Conservation (phyloP, 2,329 filamentous ascomycete species). For the Epichloe gansuensis region DNA sequence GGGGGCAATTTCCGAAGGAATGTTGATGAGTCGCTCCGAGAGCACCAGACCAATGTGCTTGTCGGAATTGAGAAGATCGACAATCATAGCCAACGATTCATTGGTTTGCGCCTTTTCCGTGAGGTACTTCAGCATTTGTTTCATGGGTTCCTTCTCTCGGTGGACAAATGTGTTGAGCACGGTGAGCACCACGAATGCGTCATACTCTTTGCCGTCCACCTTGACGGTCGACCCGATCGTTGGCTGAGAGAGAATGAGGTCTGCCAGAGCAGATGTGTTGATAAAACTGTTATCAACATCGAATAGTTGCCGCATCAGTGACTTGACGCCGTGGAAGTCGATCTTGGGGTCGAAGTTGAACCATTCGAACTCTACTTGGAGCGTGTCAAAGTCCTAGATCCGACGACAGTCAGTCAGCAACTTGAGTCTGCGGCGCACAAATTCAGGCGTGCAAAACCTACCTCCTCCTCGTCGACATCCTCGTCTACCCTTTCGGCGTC, state of each 20-base stretch:
- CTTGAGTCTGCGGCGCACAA: not conserved
- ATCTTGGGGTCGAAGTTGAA: conserved; percentile 84
- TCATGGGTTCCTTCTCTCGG: conserved; percentile 58
- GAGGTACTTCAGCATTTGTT: conserved; percentile 61
- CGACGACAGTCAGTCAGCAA: conserved; percentile 1
- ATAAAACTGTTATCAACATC: conserved; percentile 78
- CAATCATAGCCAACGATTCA: conserved; percentile 41
- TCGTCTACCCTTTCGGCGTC: conserved; percentile 36
- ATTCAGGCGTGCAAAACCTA: conserved; percentile 12
- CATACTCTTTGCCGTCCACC: conserved; percentile 85
- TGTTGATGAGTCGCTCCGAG: conserved; percentile 91
- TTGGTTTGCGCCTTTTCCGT: conserved; percentile 39
- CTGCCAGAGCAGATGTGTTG: conserved; percentile 74
- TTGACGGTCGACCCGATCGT: conserved; percentile 90
- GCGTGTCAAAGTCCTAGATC: conserved; percentile 68
- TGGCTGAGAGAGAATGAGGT: conserved; percentile 77
- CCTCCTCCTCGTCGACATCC: conserved; percentile 42
- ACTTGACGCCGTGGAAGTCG: conserved; percentile 92
- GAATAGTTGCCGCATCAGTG: conserved; percentile 78
- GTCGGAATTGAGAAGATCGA: conserved; percentile 38
- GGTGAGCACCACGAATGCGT: conserved; percentile 86
- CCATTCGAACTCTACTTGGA: conserved; percentile 97
- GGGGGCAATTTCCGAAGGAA: conserved; percentile 83
- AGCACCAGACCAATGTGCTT: conserved; percentile 70
- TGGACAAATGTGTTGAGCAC: conserved; percentile 74